Evolutionary conservation across 768 basidiomycete genomes (phyloP), one percentile per base, ranked within the genome.

Genomic region (Boletus reticuloceps): DNA sequence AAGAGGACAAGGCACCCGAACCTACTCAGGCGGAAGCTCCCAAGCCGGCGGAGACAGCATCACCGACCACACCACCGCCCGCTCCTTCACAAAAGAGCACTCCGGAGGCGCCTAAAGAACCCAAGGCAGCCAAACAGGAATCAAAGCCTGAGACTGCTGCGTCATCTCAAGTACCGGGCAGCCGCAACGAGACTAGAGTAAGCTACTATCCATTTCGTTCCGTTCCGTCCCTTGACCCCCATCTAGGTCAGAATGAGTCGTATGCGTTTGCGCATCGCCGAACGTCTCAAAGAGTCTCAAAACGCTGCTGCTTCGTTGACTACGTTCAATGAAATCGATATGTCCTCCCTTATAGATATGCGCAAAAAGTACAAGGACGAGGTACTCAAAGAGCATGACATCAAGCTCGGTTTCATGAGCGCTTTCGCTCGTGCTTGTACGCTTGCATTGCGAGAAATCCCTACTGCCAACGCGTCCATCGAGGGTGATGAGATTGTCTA

Each of bases 281-380:
- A 95, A 75, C 94, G 96, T 50, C 84, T 99, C 70, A 99, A 99
- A 78, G 89, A 97, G 70, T 96, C 95, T 22, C 96, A 99, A 72
- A 97, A 98, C 69, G 84, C 91, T 19, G 97, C 96, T 5, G 96
- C 96, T 45, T 95, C 94, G 47, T 74, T 98, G 56, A 98, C 97
- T 34, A 98, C 96, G 25, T 99, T 99, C 83, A 98, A 99, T 77
- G 96, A 99, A 76, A 92, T 99, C 69, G 96, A 98, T 78, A 98
- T 99, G 96, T 94, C 93, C 40, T 88, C 91, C 41, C 77, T 98
- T 53, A 90, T 97, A 78, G 86, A 88, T 40, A 85, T 98, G 86
- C 90, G 96, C 65, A 84, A 88, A 70, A 84, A 87, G 69, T 95
- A 94, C 84, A 98, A 98, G 79, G 94, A 97, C 59, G 77, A 82